Evolutionary conservation across 768 basidiomycete genomes (phyloP).

Genomic region (Phlebiopsis flavidoalba): DNA sequence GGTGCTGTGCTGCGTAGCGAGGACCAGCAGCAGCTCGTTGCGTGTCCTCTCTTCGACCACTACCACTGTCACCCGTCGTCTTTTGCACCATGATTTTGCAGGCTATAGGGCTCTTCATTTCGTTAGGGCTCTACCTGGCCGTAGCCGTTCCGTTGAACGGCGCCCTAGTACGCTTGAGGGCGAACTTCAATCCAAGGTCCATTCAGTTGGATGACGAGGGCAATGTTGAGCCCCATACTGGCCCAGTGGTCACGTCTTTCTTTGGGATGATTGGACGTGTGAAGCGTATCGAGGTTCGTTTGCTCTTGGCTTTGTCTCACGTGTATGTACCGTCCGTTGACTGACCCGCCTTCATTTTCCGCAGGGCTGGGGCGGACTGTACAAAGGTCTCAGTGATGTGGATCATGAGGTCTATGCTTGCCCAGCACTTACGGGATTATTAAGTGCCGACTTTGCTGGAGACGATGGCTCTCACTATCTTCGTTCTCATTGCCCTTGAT

Average conservation of each 20-base stretch:
- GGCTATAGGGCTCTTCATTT: slow-evolving; percentile 39
- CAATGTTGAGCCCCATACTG: slow-evolving; percentile 66
- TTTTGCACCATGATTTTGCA: slow-evolving; percentile 16
- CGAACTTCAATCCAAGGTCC: slow-evolving; percentile 80
- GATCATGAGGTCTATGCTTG: slow-evolving; percentile 19
- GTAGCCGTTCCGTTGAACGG: slow-evolving; percentile 46
- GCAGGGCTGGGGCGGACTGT: slow-evolving; percentile 67
- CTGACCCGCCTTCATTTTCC: not conserved
- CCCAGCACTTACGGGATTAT: slow-evolving; percentile 7
- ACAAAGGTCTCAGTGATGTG: slow-evolving; percentile 70
- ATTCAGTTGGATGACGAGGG: slow-evolving; percentile 77
- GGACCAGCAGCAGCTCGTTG: not conserved
- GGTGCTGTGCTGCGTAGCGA: slow-evolving; percentile 3
- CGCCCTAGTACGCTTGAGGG: slow-evolving; percentile 69
- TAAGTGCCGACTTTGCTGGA: slow-evolving; percentile 45
- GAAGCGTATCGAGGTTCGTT: slow-evolving; percentile 62
- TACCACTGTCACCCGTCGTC: slow-evolving; percentile 2
- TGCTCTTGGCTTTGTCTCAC: not conserved
- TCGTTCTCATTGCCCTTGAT: slow-evolving; percentile 56
- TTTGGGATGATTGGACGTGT: slow-evolving; percentile 71
- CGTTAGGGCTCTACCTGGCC: slow-evolving; percentile 54
- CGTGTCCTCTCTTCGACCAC: not conserved
- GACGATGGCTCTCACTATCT: slow-evolving; percentile 50
- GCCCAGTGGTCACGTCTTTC: slow-evolving; percentile 70
- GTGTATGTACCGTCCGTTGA: not conserved